A percentile compares a stretch with the other conserved stretches of the same genome.
Evolutionary conservation across 345 rosid genomes (phyloP).

Genomic region (Lepidium sativum): DNA sequence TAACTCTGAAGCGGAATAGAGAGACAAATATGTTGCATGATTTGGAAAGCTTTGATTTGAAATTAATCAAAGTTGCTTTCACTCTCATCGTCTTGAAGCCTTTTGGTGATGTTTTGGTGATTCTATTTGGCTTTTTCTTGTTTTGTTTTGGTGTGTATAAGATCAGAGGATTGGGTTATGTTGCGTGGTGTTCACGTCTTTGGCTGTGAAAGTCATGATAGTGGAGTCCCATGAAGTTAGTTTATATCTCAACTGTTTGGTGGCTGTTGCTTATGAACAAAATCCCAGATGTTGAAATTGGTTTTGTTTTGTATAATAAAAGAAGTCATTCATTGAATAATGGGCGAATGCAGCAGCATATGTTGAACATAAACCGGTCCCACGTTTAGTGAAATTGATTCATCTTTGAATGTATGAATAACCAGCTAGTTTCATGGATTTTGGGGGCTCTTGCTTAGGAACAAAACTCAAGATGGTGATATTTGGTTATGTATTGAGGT

Average conservation of each 20-base stretch:
- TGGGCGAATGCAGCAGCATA: conserved; percentile 2
- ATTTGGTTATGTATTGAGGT: no score
- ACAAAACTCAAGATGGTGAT: no score
- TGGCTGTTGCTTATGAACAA: conserved; percentile 13
- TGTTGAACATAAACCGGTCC: conserved; percentile 1
- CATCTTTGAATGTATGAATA: background rate
- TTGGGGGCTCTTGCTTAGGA: background rate
- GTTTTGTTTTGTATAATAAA: background rate
- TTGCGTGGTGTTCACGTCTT: conserved; percentile 28
- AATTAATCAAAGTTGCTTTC: conserved; percentile 48
- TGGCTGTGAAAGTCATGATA: conserved; percentile 13
- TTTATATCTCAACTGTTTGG: conserved; percentile 7
- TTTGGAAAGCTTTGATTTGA: conserved; percentile 47
- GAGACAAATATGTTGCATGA: conserved; percentile 39
- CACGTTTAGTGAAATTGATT: background rate
- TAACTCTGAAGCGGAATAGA: conserved; percentile 42
- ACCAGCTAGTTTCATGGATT: background rate
- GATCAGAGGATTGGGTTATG: conserved; percentile 1
- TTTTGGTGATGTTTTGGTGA: conserved; percentile 16
- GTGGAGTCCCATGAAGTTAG: conserved; percentile 27
- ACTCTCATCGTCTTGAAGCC: conserved; percentile 34
- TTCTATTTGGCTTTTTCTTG: conserved; percentile 4
- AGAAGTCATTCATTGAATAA: background rate
- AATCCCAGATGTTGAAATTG: conserved; percentile 1
- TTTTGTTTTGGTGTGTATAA: conserved; percentile 11